These are phyloP conservation scores for Anisodus tanguticus DNA, from an alignment of 257 asterid genomes.

Conservation along the genomic window DNA sequence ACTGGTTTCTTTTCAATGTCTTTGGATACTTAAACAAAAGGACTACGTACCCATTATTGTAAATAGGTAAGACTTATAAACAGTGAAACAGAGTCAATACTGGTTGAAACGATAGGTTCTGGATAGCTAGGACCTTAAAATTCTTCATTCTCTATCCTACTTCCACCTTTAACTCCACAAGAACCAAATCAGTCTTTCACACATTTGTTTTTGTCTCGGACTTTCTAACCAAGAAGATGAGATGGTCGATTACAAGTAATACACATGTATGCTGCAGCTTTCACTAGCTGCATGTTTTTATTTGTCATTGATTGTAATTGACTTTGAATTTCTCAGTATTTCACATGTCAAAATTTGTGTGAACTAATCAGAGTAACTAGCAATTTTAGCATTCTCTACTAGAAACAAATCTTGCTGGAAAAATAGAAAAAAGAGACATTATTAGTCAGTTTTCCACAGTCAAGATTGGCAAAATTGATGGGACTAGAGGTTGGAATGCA, in stretches of 20 bases:
- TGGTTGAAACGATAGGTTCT: not conserved
- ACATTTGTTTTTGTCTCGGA: not conserved
- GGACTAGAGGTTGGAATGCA: slow-evolving; percentile 11
- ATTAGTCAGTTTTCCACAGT: not conserved
- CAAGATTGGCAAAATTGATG: not conserved
- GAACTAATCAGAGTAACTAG: not conserved
- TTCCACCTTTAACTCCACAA: slow-evolving; percentile 16
- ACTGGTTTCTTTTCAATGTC: not conserved
- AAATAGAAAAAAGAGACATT: not conserved
- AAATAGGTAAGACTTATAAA: slow-evolving; percentile 18
- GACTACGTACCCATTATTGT: not conserved
- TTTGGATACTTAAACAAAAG: not conserved
- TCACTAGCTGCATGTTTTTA: not conserved
- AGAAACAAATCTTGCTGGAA: not conserved
- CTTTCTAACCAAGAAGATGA: not conserved
- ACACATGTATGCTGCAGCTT: too few species aligned
- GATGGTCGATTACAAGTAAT: not conserved
- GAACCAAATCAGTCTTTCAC: not conserved
- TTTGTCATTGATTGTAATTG: not conserved
- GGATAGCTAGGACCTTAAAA: not conserved
- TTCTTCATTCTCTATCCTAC: not conserved
- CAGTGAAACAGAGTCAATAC: slow-evolving; percentile 23
- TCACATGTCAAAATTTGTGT: not conserved
- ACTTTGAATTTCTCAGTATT: not conserved
- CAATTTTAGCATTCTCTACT: not conserved